A percentile compares a stretch with the other conserved stretches of the same genome.
These are phyloP conservation scores for Basipetospora sp. DNA, from an alignment of 2,329 filamentous ascomycete species.

Conservation along the genomic window DNA sequence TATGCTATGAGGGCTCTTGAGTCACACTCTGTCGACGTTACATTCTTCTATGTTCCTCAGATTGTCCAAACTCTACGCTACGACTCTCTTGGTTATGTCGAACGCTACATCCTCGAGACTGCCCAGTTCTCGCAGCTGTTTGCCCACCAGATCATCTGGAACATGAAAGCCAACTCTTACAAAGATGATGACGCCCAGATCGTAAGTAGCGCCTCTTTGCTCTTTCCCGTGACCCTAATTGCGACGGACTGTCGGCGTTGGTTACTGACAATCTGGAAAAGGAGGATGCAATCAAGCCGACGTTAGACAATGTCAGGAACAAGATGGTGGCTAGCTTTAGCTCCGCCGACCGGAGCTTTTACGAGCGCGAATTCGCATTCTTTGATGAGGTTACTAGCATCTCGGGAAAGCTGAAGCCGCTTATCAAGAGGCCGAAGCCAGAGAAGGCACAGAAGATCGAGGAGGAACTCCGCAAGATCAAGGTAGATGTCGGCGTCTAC, in stretches of 20 bases:
- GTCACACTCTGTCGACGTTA: constrained; percentile 87
- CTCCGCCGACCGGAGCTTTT: constrained; percentile 65
- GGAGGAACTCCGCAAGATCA: constrained; percentile 91
- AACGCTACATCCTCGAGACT: constrained; percentile 91
- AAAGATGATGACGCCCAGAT: constrained; percentile 89
- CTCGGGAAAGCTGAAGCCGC: constrained; percentile 87
- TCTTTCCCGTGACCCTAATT: neutral
- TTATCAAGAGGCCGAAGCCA: constrained; percentile 79
- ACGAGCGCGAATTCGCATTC: constrained; percentile 90
- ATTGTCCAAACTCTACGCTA: constrained; percentile 92
- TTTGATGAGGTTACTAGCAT: constrained; percentile 93
- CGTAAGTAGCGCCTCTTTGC: constrained; percentile 31
- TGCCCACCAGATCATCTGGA: constrained; percentile 99
- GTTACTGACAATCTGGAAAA: constrained; percentile 19
- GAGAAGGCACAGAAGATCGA: constrained; percentile 99
- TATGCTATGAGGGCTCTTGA: constrained; percentile 93
- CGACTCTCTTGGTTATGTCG: constrained; percentile 83
- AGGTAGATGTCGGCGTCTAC: constrained; percentile 93
- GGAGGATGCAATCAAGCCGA: constrained; percentile 87
- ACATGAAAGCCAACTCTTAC: constrained; percentile 98
- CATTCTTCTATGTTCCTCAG: constrained; percentile 97
- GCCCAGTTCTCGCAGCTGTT: constrained; percentile 96
- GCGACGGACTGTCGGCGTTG: too few species aligned
- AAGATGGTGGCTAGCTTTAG: constrained; percentile 75
- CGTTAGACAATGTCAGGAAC: constrained; percentile 75